Base-by-base conservation (phyloP, 768 basidiomycete genomes). In the Boletus reticulatus region DNA sequence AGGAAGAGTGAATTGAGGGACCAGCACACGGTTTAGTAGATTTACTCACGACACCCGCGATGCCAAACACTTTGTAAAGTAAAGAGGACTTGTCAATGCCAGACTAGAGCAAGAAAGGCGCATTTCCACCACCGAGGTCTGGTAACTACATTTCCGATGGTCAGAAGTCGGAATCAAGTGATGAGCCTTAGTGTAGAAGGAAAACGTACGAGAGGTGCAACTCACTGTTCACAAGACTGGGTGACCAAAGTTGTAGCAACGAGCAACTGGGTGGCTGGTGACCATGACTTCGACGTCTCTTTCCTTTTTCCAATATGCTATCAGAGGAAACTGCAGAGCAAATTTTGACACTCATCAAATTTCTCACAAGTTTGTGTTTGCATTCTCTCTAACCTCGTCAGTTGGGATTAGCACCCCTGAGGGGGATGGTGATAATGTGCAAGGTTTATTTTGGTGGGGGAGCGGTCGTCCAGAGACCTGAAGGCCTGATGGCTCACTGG, bases 21-120 rank as follows among this genome's bases (percentile, higher is more conserved):
- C 8, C 3, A 47, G 10, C 19, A 34, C 39, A 62, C 56, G 3
- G 36, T 31, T 14, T 47, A 3, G 34, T 34, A 11, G 14, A 14
- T 11, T 34, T 34, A 14, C 34, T 34, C 34, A 34, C 34, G 7
- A 63, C 41, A 12, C 37, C 12, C 4, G 20, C 7, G 6, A 62
- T 50, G 6, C 56, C 60, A 34, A 62, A 62, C 14, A 61, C 27
- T 43, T 17, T 58, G 4, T 14, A 11, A 13, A 61, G 58, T 17
- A 61, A 36, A 4, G 61, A 46, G 12, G 60, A 50, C 50, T 59
- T 62, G 6, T 61, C 60, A 7, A 63, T 56, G 3, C 61, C 60
- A 1, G 56, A 41, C 61, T 62, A 50, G 20, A 47, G 13, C n/a
- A 10, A 11, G 11, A 16, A 54, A 6, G 50, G 52, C n/a, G 24